Base-by-base conservation (phyloP, 352 stramenopile genomes). In the Phytophthora pini region DNA sequence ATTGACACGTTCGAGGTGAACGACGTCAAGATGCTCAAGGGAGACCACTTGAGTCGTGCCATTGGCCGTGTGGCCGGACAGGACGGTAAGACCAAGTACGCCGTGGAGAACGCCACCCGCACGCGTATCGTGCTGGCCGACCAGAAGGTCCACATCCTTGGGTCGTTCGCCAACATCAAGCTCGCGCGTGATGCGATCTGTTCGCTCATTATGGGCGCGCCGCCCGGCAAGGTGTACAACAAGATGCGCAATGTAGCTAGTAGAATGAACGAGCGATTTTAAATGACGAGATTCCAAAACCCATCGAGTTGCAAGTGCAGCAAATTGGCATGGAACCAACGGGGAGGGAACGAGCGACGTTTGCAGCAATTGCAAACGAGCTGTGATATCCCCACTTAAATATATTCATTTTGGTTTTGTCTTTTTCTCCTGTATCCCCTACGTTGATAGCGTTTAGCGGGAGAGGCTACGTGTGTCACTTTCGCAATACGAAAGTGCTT, bases 221-320 rank as follows among this genome's bases (percentile, higher is more conserved):
- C 98, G 34, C 98, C 98, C 20, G 98, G 98, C 64, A 99, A 99
- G 80, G 98, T 99, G 58, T 99, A 99, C 86, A 99, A 99, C 82
- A 98, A 99, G 80, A 99, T 99, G 97, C 92, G 97, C 58, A 98
- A 97, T 78, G 98, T 99, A 40, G 96, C 97, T 39, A 98, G 97
- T 74, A 86, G 98, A 75, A 98, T 99, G 96, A 99, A 97, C 76
- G 97, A 98, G 78, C 84, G 94, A 48, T 98, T 97, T 76, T 98
- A 94, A 90, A 94, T 15, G 15, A 52, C 13, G 15, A 54, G 3
- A n/a, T 53, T 60, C 49, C 15, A 36, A 9, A 13, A 43, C 24
- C 10, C 4, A 50, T 48, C 34, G 29, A 41, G 24, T 46, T 56
- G 55, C 52, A 39, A 46, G 34, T n/a, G 39, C 46, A 53, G 26